Percentiles rank a stretch among this genome's conserved stretches.
These are phyloP conservation scores for Wallacemonas sp. DNA, from an alignment of 208 protist species.

Conservation along the genomic window DNA sequence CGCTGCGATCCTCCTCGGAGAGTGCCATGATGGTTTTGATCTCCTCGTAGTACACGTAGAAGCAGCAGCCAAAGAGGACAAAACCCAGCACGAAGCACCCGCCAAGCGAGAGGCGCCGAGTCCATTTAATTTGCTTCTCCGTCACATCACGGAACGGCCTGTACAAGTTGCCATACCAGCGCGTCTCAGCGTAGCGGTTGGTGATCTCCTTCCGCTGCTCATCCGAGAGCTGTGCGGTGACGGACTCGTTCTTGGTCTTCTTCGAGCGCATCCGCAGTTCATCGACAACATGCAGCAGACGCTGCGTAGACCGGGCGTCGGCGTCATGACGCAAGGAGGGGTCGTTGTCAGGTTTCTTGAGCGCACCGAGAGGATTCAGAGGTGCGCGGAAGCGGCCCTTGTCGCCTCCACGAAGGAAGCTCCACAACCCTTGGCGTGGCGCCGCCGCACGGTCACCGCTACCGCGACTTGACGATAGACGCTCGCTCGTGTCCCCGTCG, in stretches of 20 bases:
- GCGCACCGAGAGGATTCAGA: constrained; percentile 19
- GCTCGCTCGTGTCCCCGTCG: neutral
- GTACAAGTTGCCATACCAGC: constrained; percentile 58
- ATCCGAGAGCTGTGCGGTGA: constrained; percentile 50
- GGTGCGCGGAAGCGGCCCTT: constrained; percentile 5
- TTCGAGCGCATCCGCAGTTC: constrained; percentile 20
- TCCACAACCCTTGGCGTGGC: constrained; percentile 16
- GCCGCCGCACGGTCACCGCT: constrained; percentile 7
- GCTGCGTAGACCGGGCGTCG: constrained; percentile 24
- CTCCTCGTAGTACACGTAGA: constrained; percentile 58
- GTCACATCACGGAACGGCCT: constrained; percentile 47
- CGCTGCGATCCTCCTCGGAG: constrained; percentile 50
- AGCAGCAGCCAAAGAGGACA: neutral
- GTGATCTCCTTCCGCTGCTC: constrained; percentile 64
- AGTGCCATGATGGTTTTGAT: constrained; percentile 46
- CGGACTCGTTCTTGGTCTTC: constrained; percentile 15
- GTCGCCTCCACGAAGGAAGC: constrained; percentile 1
- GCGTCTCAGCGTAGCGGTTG: constrained; percentile 42
- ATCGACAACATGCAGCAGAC: constrained; percentile 38
- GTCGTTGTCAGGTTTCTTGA: constrained; percentile 2
- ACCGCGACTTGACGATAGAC: neutral
- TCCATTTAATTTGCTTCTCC: constrained; percentile 52
- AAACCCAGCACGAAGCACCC: constrained; percentile 14
- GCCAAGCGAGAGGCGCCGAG: constrained; percentile 21
- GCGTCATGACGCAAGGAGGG: constrained; percentile 22